Conservation (phyloP, 306 rosid genomes). For the Vicia villosa region DNA sequence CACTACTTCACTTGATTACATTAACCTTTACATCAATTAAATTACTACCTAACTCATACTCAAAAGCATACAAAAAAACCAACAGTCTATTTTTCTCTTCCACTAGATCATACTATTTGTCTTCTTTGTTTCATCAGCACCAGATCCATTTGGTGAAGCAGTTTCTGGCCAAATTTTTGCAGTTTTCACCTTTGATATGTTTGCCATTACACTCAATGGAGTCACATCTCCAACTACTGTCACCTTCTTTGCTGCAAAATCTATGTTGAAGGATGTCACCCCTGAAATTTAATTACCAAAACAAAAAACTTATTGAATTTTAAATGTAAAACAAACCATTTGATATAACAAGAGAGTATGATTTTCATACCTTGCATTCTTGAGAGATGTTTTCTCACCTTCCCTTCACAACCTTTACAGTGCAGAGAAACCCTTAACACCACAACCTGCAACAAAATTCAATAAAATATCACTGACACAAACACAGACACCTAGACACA, state of each 20-base stretch:
- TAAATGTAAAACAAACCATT: not conserved
- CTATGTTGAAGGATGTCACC: conserved; percentile 81
- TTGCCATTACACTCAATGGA: conserved; percentile 76
- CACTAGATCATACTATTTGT: conserved; percentile 12
- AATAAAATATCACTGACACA: not conserved
- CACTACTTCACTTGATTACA: conserved; percentile 27
- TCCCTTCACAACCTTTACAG: conserved; percentile 96
- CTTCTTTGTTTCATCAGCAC: conserved; percentile 40
- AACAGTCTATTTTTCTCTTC: conserved; percentile 6
- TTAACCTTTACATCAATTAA: conserved; percentile 44
- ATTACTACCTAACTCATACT: conserved; percentile 31
- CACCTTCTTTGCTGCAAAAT: conserved; percentile 84
- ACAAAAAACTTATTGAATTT: not conserved
- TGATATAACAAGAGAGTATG: not conserved
- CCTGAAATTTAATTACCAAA: conserved; percentile 50
- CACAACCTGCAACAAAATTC: conserved; percentile 61
- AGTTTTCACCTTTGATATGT: conserved; percentile 85
- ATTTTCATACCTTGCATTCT: conserved; percentile 78
- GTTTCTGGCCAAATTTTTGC: conserved; percentile 74
- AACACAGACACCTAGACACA: not conserved
- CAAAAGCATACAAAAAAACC: conserved; percentile 10
- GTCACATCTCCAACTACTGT: conserved; percentile 86
- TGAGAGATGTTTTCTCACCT: conserved; percentile 87
- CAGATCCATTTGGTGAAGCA: conserved; percentile 31
- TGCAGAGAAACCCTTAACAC: conserved; percentile 91